Evolutionary conservation across 2,329 filamentous ascomycete species (phyloP), one percentile per base, ranked within the genome.

Genomic region (Dothiorella sarmentorum): DNA sequence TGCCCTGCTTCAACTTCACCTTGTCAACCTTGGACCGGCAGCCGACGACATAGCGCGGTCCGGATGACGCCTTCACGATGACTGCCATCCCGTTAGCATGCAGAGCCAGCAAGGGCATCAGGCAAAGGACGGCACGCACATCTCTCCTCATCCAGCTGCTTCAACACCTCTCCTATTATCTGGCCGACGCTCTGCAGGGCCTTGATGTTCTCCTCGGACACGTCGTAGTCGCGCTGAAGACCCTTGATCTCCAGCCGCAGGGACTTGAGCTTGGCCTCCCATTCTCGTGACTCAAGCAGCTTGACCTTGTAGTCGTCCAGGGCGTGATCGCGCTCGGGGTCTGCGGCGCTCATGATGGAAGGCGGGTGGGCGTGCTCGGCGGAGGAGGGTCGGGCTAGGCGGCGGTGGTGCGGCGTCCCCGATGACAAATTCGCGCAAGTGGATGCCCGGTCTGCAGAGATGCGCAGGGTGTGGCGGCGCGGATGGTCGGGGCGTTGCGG

Each of bases 181-280:
- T 99, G 94, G 52, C 94, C 94, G 58, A 99, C 94, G 75, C 94
- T 97, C 80, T 99, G 94, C 70, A 99, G 80, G 65, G 94, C 94
- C 82, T 99, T 99, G 82, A 99, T 97, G 79, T 97, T 97, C 66
- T 99, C 95, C 74, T 99, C 94, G 56, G 94, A 97, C 66, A 93
- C 86, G 74, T 99, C 93, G 71, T 92, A 99, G 69, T 97, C 92
- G 71, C 89, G 91, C 73, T 96, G 91, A 58, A 97, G 78, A 61
- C 89, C 91, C 80, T 97, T 99, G 76, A 99, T 97, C 67, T 97
- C 94, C 77, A 96, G 80, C 63, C 94, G 90, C 68, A 99, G 80
- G 56, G 88, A 85, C 81, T 97, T 99, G 62, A 99, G 85, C 82
- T 97, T 99, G 55, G 93, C 88, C 77, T 99, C 95, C 91, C 91